Evolutionary conservation across 306 rosid genomes (phyloP).

Genomic region (Cucurbita ficifolia): DNA sequence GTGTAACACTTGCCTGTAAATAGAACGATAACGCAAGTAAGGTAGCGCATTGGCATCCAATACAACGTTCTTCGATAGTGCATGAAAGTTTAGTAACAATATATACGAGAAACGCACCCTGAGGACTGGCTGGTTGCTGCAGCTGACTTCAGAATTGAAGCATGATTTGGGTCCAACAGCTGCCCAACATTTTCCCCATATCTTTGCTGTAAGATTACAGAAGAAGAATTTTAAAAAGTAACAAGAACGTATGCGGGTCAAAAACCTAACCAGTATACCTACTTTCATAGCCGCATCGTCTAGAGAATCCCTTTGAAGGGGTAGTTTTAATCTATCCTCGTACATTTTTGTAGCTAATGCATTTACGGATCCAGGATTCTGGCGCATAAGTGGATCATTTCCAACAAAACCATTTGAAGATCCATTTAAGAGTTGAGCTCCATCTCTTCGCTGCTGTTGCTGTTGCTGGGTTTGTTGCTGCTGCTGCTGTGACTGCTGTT

Average conservation of each 20-base stretch:
- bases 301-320: slow-evolving; percentile 78
- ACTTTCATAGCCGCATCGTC: slow-evolving; percentile 91
- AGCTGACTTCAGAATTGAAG: slow-evolving; percentile 79
- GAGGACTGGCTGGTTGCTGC: slow-evolving; percentile 83
- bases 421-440: slow-evolving; percentile 71
- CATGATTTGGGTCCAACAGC: slow-evolving; percentile 72
- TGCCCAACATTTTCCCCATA: slow-evolving; percentile 85
- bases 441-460: slow-evolving; percentile 80
- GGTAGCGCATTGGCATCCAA: background rate
- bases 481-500: slow-evolving; percentile 36
- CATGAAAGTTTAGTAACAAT: background rate
- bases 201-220: slow-evolving; percentile 52
- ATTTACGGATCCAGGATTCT: slow-evolving; percentile 78
- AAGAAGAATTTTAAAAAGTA: slow-evolving; percentile 14
- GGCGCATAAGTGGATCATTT: slow-evolving; percentile 55
- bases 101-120: slow-evolving; percentile 35
- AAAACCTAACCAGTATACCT: slow-evolving; percentile 11
- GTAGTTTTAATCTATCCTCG: slow-evolving; percentile 77
- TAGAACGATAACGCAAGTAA: background rate
- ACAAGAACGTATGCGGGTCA: slow-evolving; percentile 1
- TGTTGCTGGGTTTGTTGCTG: slow-evolving; percentile 34
- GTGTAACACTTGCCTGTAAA: slow-evolving; percentile 87
- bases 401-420: slow-evolving; percentile 73
- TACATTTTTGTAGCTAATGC: slow-evolving; percentile 90
- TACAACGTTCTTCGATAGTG: background rate